Base-by-base conservation (phyloP, 2,329 filamentous ascomycete species). In the Ophiognomonia clavigignenti-juglandacearum region DNA sequence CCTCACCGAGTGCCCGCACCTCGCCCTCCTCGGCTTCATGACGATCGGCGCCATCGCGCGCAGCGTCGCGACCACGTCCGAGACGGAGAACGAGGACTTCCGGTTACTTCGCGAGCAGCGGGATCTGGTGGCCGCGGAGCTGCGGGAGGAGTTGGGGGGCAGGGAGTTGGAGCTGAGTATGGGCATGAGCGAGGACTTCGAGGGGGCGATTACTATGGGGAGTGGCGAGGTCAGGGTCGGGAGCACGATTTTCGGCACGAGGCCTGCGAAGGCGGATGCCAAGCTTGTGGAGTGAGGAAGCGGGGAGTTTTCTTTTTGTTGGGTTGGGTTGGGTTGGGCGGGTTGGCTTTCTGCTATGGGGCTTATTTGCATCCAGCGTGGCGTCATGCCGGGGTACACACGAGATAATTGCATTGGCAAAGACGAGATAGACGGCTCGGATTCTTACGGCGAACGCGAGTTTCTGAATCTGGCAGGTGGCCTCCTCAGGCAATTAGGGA, bases 121-220 rank as follows among this genome's bases (percentile, higher is more conserved):
- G 47, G 86, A 95, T 63, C 65, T 79, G 13, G 81, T 96, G 2
- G 78, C 75, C 3, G 61, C 68, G 59, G 84, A 83, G 55, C 59
- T 91, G 43, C 79, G 73, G 0, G 56, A 81, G 34, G 22, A 45
- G 38, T 37, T 48, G 32, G 61, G 60, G 1, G 45, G 70, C 41
- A 63, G 71, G n/a, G 74, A 75, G 51, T 63, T 96, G 58, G 90
- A 96, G 72, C 66, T 97, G 67, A 96, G 91, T 67, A 98, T 98
- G 92, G 92, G 92, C 6, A 98, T 98, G 93, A 96, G 90, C 63
- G 83, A 88, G 60, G 93, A 98, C 66, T 98, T 92, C 64, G 91
- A 96, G 71, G 86, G 85, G 7, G 93, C 93, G 1, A 84, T 97
- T 60, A 69, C 67, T 11, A 72, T 89, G 72, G 93, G 93, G 0